Evolutionary conservation across 805 yeast species (phyloP), one percentile per base, ranked within the genome.

Genomic region (Ogataea corticis): DNA sequence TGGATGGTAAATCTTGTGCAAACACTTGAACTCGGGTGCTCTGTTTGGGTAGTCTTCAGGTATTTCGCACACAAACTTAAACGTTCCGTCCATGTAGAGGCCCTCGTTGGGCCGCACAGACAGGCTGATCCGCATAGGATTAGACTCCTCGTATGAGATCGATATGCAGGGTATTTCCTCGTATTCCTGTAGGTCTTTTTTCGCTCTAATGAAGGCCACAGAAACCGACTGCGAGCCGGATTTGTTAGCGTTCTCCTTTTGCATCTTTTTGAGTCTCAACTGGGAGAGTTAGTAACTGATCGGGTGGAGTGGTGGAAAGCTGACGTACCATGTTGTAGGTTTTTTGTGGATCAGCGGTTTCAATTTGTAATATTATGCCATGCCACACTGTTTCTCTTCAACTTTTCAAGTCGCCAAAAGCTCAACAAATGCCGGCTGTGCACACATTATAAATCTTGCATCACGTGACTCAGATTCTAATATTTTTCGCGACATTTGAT

Each of bases 41-140:
- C 87, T 94, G 46, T 91, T 94, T 2, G 99, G 99, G 66, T 83
- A 92, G 54, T 81, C 83, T 33, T 80, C 81, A 39, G 80, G 78
- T 33, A 91, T 73, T 27, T 69, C 71, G 37, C 91, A 79, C n/a
- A 72, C 69, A 63, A 92, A 92, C 16, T 62, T 62, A 67, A 92
- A 87, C n/a, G 48, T 55, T 1, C 96, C 96, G n/a, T 74, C 72
- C 36, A 68, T 61, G 59, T 88, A 88, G 58, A 75, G 76, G 6
- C 96, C 96, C 56, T 83, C 85, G 44, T 76, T 81, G 2, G 96
- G 96, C 16, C 52, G 59, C 14, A 87, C 75, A 7, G 59, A 52
- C 13, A 89, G 72, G 36, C 70, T 68, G 57, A 89, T 83, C 46
- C 77, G 71, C 78, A 86, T 78, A 40, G 84, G 72, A 59, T 83